A percentile compares a stretch with the other conserved stretches of the same genome.
Conservation (phyloP, 192 early-diverging fungal species). For the Coemansia sp. region DNA sequence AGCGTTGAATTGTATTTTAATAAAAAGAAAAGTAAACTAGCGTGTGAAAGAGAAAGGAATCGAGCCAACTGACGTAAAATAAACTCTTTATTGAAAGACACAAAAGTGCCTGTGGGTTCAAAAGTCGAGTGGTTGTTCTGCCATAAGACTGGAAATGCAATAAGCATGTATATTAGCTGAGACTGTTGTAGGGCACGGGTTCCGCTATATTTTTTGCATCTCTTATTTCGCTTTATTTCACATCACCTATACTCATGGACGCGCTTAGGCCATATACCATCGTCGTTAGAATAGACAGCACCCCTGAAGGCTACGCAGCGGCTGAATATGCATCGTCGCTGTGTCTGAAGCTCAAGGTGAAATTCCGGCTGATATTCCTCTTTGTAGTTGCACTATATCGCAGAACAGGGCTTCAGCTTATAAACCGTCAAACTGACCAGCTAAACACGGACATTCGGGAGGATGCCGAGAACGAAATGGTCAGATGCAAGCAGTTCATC, state of each 20-base stretch:
- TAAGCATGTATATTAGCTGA: no score
- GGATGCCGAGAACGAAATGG: constrained; percentile 44
- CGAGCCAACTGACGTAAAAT: no score
- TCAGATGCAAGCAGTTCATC: constrained; percentile 49
- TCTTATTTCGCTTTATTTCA: no score
- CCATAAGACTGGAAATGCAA: no score
- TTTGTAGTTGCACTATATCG: constrained; percentile 50
- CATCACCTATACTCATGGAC: constrained; percentile 7
- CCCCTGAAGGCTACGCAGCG: constrained; percentile 42
- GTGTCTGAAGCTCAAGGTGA: constrained; percentile 49
- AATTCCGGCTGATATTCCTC: constrained; percentile 48
- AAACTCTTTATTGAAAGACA: no score
- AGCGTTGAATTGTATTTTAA: no score
- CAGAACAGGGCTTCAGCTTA: constrained; percentile 29
- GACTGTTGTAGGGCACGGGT: no score
- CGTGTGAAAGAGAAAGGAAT: no score
- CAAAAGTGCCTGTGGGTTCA: no score
- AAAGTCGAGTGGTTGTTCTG: no score
- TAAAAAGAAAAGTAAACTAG: no score
- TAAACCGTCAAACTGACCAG: constrained; percentile 51
- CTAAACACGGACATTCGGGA: constrained; percentile 52
- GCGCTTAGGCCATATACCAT: constrained; percentile 41
- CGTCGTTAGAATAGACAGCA: constrained; percentile 42
- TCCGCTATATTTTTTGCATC: no score
- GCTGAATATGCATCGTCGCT: constrained; percentile 50